Conservation (phyloP, 169 alveolate genomes). For the Blepharisma undulans region DNA sequence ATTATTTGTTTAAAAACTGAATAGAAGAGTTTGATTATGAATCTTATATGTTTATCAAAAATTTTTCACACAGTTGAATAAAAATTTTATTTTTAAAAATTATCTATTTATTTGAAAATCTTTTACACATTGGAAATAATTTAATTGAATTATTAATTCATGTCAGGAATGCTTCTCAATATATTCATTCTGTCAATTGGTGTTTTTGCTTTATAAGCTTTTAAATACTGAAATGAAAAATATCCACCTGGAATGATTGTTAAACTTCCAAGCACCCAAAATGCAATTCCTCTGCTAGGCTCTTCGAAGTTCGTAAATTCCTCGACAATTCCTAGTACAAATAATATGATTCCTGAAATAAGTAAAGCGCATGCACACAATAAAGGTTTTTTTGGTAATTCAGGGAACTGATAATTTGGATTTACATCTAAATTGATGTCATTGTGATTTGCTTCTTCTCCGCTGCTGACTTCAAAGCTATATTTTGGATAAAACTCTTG, state of each 20-base stretch:
- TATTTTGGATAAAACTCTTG: slow-evolving; percentile 11
- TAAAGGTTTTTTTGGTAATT: slow-evolving; percentile 14
- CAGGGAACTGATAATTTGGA: not conserved
- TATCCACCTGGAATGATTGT: slow-evolving; percentile 20
- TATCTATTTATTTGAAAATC: too few relatives aligned
- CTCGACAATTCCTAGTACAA: not conserved
- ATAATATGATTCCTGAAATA: not conserved
- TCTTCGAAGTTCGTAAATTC: slow-evolving; percentile 6
- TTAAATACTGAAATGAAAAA: not conserved
- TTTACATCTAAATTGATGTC: not conserved
- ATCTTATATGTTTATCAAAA: too few relatives aligned
- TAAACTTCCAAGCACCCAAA: slow-evolving; percentile 22
- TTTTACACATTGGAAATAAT: not conserved
- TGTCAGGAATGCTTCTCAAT: slow-evolving; percentile 34
- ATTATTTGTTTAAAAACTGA: too few relatives aligned
- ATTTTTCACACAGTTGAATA: too few relatives aligned
- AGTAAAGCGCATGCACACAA: not conserved
- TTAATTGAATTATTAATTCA: not conserved
- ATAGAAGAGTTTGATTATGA: too few relatives aligned
- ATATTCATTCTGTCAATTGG: slow-evolving; percentile 24
- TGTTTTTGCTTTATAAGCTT: slow-evolving; percentile 31
- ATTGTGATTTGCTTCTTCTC: not conserved
- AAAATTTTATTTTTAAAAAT: too few relatives aligned
- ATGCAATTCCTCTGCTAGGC: slow-evolving; percentile 35
- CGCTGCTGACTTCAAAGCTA: not conserved